These are phyloP conservation scores for Alternaria consortialis DNA, from an alignment of 2,329 filamentous ascomycete genomes.

Conservation along the genomic window DNA sequence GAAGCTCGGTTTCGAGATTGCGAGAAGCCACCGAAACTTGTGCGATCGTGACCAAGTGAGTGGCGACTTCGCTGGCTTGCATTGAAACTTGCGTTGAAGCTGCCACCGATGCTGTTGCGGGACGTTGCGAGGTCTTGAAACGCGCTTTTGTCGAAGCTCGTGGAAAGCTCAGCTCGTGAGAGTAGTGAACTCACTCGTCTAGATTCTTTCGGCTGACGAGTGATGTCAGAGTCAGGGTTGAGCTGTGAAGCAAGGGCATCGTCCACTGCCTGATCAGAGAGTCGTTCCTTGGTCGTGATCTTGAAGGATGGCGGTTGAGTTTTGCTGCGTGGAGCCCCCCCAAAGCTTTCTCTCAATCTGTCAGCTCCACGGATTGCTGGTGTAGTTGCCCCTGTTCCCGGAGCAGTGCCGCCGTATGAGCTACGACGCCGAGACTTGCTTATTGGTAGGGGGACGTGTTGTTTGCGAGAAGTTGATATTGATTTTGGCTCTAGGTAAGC, in stretches of 20 bases:
- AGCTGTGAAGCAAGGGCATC: conserved; percentile 60
- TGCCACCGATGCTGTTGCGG: conserved; percentile 50
- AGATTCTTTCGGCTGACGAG: conserved; percentile 67
- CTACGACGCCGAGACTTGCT: conserved; percentile 68
- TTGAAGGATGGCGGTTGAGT: conserved; percentile 53
- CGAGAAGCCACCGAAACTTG: conserved; percentile 62
- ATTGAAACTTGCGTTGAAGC: conserved; percentile 57
- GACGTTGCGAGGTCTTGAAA: conserved; percentile 75
- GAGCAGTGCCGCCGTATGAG: conserved; percentile 64
- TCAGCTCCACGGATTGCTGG: conserved; percentile 70
- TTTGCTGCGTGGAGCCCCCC: conserved; percentile 59
- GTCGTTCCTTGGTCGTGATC: conserved; percentile 42
- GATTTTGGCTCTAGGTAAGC: conserved; percentile 76
- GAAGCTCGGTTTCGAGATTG: conserved; percentile 63
- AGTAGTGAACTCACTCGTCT: conserved; percentile 91
- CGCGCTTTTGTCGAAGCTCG: conserved; percentile 81
- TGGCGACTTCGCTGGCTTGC: conserved; percentile 70
- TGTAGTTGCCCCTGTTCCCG: conserved; percentile 77
- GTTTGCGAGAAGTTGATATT: conserved; percentile 55
- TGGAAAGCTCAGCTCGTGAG: conserved; percentile 84
- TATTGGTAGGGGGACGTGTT: conserved; percentile 49
- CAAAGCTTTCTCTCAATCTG: conserved; percentile 79
- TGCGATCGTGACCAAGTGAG: conserved; percentile 75
- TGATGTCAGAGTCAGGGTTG: conserved; percentile 58
- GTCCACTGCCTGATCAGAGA: conserved; percentile 54